A percentile compares a stretch with the other conserved stretches of the same genome.
Evolutionary conservation across 345 rosid genomes (phyloP).

Genomic region (Salix koriyanagi): DNA sequence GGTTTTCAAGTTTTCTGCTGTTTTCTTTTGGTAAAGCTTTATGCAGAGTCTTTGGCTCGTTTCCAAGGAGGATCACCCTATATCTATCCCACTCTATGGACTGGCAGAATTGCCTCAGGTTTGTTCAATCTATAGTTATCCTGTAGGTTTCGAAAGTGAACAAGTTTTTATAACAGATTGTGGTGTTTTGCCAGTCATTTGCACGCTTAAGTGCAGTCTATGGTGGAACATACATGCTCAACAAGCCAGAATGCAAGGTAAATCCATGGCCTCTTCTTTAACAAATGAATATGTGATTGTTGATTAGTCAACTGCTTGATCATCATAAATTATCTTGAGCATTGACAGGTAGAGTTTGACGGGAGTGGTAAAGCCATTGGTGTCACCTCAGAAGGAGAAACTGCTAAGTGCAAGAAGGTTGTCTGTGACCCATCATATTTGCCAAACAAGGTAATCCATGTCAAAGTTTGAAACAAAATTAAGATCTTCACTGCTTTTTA

Average conservation of each 20-base stretch:
- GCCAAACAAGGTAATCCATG: constrained; percentile 56
- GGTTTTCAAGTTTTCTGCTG: neutral
- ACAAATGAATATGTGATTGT: neutral
- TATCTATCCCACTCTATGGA: constrained; percentile 86
- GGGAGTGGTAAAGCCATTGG: constrained; percentile 63
- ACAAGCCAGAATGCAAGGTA: constrained; percentile 93
- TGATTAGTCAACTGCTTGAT: neutral
- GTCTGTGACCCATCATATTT: constrained; percentile 91
- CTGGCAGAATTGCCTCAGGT: constrained; percentile 96
- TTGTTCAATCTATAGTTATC: neutral
- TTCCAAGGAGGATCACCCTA: constrained; percentile 95
- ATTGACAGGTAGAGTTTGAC: constrained; percentile 70
- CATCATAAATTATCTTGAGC: neutral
- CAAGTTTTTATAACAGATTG: constrained; percentile 6
- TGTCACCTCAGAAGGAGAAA: constrained; percentile 83
- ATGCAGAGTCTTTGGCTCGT: constrained; percentile 85
- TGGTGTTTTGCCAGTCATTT: constrained; percentile 56
- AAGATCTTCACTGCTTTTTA: neutral
- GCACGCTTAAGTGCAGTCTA: constrained; percentile 93
- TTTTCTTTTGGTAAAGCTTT: constrained; percentile 42
- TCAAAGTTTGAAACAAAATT: neutral
- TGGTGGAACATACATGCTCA: constrained; percentile 97
- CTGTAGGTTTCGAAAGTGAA: neutral
- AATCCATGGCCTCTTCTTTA: neutral
- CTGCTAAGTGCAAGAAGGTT: constrained; percentile 91